Evolutionary conservation across 805 yeast genomes (phyloP).

Genomic region (Candida stauntonica): DNA sequence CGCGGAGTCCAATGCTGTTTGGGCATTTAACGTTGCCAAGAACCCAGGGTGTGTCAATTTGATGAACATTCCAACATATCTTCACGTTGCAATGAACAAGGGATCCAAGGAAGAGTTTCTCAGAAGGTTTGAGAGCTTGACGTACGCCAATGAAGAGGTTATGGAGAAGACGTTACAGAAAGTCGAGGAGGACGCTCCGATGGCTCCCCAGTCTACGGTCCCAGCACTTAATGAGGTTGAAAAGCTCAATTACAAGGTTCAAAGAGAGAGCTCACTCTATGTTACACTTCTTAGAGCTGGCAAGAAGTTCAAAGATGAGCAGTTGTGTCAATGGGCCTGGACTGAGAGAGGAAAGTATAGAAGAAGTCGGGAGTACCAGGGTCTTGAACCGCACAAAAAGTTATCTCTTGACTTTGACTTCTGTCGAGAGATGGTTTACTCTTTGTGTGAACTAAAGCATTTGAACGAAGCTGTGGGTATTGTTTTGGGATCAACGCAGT

Average conservation of each 20-base stretch:
- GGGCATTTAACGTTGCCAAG: slow-evolving; percentile 48
- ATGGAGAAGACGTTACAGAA: slow-evolving; percentile 13
- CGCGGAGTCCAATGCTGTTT: slow-evolving; percentile 75
- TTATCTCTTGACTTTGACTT: slow-evolving; percentile 56
- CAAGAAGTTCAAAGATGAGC: slow-evolving; percentile 44
- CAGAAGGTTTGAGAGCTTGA: slow-evolving; percentile 31
- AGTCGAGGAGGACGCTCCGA: slow-evolving; percentile 10
- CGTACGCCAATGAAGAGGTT: slow-evolving; percentile 29
- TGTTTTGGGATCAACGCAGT: slow-evolving; percentile 61
- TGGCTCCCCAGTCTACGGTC: background rate
- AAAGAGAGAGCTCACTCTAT: slow-evolving; percentile 20
- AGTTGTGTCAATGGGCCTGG: slow-evolving; percentile 69
- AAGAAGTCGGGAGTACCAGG: slow-evolving; percentile 45
- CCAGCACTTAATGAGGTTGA: slow-evolving; percentile 12
- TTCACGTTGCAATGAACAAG: slow-evolving; percentile 42
- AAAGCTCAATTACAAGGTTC: slow-evolving; percentile 11
- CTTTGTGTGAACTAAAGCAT: slow-evolving; percentile 50
- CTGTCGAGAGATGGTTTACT: slow-evolving; percentile 65
- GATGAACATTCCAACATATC: slow-evolving; percentile 44
- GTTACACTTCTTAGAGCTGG: slow-evolving; percentile 45
- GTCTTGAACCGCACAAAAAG: slow-evolving; percentile 33
- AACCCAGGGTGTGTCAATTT: slow-evolving; percentile 40
- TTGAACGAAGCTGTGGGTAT: slow-evolving; percentile 68
- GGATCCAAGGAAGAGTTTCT: slow-evolving; percentile 34
- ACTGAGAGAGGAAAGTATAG: slow-evolving; percentile 73